Evolutionary conservation across 805 yeast species (phyloP).

Genomic region (Maudiozyma turicensis): DNA sequence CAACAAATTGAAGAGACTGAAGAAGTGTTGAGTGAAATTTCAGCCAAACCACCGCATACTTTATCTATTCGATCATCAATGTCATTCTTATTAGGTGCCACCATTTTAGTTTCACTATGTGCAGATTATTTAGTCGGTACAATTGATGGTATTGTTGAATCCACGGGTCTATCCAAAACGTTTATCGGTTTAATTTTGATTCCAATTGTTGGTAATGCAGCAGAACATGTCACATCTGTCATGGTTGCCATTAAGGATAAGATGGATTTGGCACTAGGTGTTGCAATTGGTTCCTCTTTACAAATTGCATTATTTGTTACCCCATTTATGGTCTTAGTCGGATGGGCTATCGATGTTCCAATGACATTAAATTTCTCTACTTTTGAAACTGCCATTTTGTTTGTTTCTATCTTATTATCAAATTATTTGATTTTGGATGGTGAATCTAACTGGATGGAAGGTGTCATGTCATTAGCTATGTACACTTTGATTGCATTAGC

Average conservation of each 20-base stretch:
- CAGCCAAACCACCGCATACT: slow-evolving; percentile 19
- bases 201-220: slow-evolving; percentile 97
- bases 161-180: slow-evolving; percentile 84
- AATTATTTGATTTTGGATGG: slow-evolving; percentile 88
- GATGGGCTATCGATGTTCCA: slow-evolving; percentile 88
- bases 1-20: slow-evolving; percentile 35
- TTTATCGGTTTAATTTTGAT: slow-evolving; percentile 88
- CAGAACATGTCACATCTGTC: slow-evolving; percentile 96
- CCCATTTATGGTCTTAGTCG: slow-evolving; percentile 86
- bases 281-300: slow-evolving; percentile 90
- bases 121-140: slow-evolving; percentile 93
- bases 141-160: slow-evolving; percentile 77
- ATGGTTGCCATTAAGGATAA: slow-evolving; percentile 91
- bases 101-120: slow-evolving; percentile 74
- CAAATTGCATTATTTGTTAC: slow-evolving; percentile 94
- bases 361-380: slow-evolving; percentile 89
- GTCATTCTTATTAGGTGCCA: slow-evolving; percentile 46
- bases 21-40: slow-evolving; percentile 21
- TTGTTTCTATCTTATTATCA: slow-evolving; percentile 79
- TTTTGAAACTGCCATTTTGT: slow-evolving; percentile 87
- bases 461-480: slow-evolving; percentile 81
- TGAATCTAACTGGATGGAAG: slow-evolving; percentile 94
- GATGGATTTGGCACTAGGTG: slow-evolving; percentile 96
- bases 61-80: slow-evolving; percentile 49
- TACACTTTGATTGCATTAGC: slow-evolving; percentile 83